phyloP scores from a whole-genome alignment of 345 rosid genomes.

The Kandelia obovata region DNA sequence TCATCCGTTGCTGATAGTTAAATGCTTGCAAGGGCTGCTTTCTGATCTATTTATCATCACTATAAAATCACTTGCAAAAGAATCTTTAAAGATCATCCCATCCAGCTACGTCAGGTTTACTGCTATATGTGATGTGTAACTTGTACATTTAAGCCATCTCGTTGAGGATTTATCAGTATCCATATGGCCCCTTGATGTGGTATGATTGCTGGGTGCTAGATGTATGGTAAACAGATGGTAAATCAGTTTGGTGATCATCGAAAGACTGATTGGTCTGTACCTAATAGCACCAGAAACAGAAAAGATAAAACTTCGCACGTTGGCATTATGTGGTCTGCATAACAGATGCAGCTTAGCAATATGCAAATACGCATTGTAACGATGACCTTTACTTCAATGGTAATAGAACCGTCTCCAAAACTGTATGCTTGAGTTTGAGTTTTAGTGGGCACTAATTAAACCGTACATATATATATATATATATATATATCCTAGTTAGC shows the following conservation, averaged over 20 bases:
- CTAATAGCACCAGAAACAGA: no score
- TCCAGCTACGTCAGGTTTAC: neutral
- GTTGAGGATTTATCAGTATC: no score
- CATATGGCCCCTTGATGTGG: neutral
- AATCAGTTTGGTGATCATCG: neutral
- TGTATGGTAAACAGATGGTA: neutral
- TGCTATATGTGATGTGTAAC: neutral
- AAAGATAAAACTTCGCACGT: no score
- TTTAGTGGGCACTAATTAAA: no score
- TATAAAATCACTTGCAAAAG: constrained; percentile 16
- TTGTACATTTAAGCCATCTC: neutral
- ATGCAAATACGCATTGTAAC: no score
- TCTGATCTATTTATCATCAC: neutral
- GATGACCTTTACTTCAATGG: no score
- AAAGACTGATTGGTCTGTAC: neutral
- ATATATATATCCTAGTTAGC: no score
- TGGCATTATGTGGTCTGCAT: no score
- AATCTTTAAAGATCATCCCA: constrained; percentile 3
- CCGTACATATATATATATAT: no score
- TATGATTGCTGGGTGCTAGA: neutral
- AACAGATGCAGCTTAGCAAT: no score
- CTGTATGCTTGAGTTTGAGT: no score
- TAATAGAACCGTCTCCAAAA: no score
- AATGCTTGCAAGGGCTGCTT: constrained; percentile 11
- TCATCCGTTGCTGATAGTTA: constrained; percentile 58